Evolutionary conservation across 2,329 filamentous ascomycete genomes (phyloP).

Genomic region (Dactylellina haptotyla): DNA sequence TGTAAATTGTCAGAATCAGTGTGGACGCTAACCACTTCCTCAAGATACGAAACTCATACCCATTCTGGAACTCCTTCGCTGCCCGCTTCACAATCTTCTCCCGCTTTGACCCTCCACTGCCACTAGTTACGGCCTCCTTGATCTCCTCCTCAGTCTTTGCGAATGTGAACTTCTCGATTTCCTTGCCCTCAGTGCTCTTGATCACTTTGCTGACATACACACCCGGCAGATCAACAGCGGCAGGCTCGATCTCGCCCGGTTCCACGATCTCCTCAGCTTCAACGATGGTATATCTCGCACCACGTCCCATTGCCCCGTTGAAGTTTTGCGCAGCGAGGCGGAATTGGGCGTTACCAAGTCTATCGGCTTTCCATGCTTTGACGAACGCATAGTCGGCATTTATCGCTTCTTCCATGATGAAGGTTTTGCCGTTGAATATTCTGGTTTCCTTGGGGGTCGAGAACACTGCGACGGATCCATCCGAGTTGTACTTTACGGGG

Average conservation of each 20-base stretch:
- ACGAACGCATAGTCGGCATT: conserved; percentile 80
- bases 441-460: conserved; percentile 75
- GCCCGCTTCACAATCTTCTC: conserved; percentile 80
- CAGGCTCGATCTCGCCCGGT: conserved; percentile 75
- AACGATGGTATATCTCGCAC: conserved; percentile 79
- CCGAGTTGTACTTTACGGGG: conserved; percentile 70
- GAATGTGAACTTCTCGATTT: conserved; percentile 75
- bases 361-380: conserved; percentile 79
- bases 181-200: conserved; percentile 75
- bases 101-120: conserved; percentile 67
- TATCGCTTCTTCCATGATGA: conserved; percentile 80
- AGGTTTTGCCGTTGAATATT: conserved; percentile 76
- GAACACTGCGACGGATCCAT: conserved; percentile 71
- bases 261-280: conserved; percentile 87
- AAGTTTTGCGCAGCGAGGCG: conserved; percentile 81
- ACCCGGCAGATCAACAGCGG: conserved; percentile 80
- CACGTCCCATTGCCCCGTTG: conserved; percentile 81
- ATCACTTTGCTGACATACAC: conserved; percentile 86
- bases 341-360: conserved; percentile 82
- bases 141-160: conserved; percentile 62
- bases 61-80: conserved; percentile 81
- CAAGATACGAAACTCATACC: conserved; percentile 63
- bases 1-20: not conserved
- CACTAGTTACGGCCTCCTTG: conserved; percentile 61
- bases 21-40: not conserved